Conservation (phyloP, 768 basidiomycete genomes). For the Mycena venus region DNA sequence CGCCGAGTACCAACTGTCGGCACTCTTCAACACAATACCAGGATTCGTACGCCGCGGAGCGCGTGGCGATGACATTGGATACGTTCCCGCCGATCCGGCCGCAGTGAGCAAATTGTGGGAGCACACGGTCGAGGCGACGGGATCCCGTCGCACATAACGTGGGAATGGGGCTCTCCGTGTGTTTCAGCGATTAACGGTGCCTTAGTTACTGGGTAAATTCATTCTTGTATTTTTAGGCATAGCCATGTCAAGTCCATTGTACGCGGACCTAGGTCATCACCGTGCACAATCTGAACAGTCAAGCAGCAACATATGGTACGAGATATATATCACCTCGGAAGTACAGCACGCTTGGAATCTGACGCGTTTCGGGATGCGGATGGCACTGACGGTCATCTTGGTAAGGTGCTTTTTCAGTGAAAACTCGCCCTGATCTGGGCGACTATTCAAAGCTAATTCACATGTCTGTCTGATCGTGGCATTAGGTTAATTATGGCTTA, state of each 20-base stretch:
- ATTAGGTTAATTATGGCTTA: neutral
- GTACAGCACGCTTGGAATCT: too few relatives aligned
- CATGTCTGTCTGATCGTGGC: neutral
- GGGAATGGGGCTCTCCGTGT: neutral
- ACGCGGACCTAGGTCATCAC: neutral
- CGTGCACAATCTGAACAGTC: neutral
- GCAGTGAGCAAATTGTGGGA: constrained; percentile 35
- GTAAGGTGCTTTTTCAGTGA: neutral
- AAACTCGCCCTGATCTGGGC: too few relatives aligned
- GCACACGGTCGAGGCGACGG: constrained; percentile 34
- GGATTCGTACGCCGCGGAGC: constrained; percentile 33
- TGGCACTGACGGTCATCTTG: neutral
- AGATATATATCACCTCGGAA: neutral
- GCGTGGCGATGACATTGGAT: constrained; percentile 38
- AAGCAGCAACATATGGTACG: neutral
- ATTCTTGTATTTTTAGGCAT: constrained; percentile 3
- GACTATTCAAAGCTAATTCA: too few relatives aligned
- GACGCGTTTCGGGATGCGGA: too few relatives aligned
- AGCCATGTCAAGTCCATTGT: neutral
- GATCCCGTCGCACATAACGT: neutral
- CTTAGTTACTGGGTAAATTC: neutral
- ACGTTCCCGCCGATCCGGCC: constrained; percentile 9
- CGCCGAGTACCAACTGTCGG: constrained; percentile 33
- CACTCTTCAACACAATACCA: constrained; percentile 19
- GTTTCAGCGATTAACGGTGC: neutral